A percentile compares a stretch with the other conserved stretches of the same genome.
These are phyloP conservation scores for Bipolaris zeicola DNA, from an alignment of 2,329 filamentous ascomycete genomes.

Conservation along the genomic window DNA sequence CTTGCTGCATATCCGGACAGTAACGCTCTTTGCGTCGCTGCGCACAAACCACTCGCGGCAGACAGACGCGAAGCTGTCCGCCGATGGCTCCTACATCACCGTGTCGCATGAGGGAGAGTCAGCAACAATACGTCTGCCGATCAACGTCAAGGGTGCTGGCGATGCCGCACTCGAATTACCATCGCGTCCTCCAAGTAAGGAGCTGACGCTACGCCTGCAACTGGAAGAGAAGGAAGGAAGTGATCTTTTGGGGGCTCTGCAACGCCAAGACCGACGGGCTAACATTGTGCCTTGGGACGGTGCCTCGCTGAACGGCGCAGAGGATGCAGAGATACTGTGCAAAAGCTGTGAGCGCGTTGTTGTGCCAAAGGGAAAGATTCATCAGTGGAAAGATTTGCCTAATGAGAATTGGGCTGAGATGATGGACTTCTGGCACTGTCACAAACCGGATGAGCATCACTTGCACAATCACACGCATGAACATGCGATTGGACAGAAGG, in stretches of 20 bases:
- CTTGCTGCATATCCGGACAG: constrained; percentile 64
- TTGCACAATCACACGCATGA: constrained; percentile 56
- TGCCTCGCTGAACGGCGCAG: constrained; percentile 32
- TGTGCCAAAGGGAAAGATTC: constrained; percentile 29
- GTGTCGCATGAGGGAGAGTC: constrained; percentile 54
- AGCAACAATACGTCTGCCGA: constrained; percentile 55
- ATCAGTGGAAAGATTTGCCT: constrained; percentile 86
- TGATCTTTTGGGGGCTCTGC: constrained; percentile 35
- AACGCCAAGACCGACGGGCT: constrained; percentile 39
- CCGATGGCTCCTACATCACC: constrained; percentile 52
- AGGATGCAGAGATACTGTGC: constrained; percentile 31
- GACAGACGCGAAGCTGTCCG: constrained; percentile 53
- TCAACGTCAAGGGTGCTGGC: constrained; percentile 51
- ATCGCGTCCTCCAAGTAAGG: constrained; percentile 51
- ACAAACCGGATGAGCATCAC: constrained; percentile 76
- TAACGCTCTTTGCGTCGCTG: constrained; percentile 62
- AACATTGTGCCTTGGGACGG: constrained; percentile 54
- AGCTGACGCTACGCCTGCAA: constrained; percentile 61
- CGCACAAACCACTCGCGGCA: constrained; percentile 50
- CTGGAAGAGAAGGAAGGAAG: constrained; percentile 52
- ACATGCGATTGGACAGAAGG: constrained; percentile 53
- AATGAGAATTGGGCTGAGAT: constrained; percentile 99
- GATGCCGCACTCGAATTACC: constrained; percentile 58
- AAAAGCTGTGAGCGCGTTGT: constrained; percentile 33
- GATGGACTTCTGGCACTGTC: constrained; percentile 99